These are phyloP conservation scores for Hibiscus trionum DNA, from an alignment of 345 rosid species.

Conservation along the genomic window DNA sequence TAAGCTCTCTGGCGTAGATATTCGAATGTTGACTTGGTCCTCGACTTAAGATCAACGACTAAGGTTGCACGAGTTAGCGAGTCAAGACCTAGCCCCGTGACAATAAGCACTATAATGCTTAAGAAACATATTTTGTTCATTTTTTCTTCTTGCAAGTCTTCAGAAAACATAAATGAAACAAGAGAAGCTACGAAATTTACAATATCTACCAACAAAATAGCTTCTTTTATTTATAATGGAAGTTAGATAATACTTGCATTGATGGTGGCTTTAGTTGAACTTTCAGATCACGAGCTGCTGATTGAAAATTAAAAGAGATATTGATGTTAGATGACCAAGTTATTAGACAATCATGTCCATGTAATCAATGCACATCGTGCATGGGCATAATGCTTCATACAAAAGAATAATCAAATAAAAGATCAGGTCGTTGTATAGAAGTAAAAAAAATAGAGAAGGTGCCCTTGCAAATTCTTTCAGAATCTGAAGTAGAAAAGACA, in stretches of 20 bases:
- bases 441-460: neutral
- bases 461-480: neutral
- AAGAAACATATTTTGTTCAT: neutral
- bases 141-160: neutral
- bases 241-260: slow-evolving; percentile 61
- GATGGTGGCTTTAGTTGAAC: slow-evolving; percentile 92
- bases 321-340: neutral
- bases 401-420: neutral
- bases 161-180: neutral
- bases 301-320: slow-evolving; percentile 33
- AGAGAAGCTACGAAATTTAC: neutral
- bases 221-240: neutral
- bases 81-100: too few relatives aligned
- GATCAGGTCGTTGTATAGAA: neutral
- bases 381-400: neutral
- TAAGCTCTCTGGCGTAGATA: too few relatives aligned
- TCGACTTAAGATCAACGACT: too few relatives aligned
- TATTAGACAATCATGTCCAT: neutral
- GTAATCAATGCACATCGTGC: neutral
- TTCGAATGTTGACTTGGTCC: too few relatives aligned
- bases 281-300: slow-evolving; percentile 87
- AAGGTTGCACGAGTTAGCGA: too few relatives aligned
- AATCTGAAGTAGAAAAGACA: neutral
- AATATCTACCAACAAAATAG: neutral
- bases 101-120: neutral